Evolutionary conservation across 768 basidiomycete genomes (phyloP).

Genomic region (Macrolepiota fuliginosa): DNA sequence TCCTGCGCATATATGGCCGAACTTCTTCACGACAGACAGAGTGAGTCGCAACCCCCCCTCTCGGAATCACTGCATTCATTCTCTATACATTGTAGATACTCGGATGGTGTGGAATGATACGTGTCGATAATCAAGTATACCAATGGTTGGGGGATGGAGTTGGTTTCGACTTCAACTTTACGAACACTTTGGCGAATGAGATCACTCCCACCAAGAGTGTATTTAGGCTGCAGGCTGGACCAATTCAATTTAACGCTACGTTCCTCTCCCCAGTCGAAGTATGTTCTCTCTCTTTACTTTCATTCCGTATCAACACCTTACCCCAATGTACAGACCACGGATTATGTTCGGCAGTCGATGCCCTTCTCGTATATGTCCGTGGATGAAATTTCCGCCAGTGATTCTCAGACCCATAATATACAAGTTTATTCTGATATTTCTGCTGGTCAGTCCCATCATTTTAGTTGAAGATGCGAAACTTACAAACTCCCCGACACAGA

Average conservation of each 20-base stretch:
- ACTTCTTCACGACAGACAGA: neutral
- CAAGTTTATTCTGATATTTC: conserved; percentile 48
- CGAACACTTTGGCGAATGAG: conserved; percentile 14
- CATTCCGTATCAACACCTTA: neutral
- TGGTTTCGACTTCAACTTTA: conserved; percentile 16
- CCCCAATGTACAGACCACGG: conserved; percentile 32
- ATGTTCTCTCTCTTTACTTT: neutral
- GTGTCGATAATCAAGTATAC: conserved; percentile 43
- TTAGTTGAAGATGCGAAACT: neutral
- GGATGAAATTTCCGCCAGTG: conserved; percentile 30
- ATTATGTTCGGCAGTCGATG: conserved; percentile 52
- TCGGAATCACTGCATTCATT: too few relatives aligned
- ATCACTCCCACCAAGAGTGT: conserved; percentile 56
- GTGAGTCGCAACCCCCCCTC: neutral
- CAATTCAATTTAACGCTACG: conserved; percentile 44
- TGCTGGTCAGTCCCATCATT: conserved; percentile 22
- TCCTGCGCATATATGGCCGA: neutral
- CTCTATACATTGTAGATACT: conserved; percentile 28
- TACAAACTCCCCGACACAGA: conserved; percentile 19
- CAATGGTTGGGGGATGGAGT: conserved; percentile 36
- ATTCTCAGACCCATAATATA: conserved; percentile 34
- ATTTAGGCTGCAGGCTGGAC: conserved; percentile 48
- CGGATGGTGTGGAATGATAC: conserved; percentile 48
- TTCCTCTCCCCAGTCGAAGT: conserved; percentile 61
- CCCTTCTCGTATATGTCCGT: conserved; percentile 48